Percentiles rank a stretch among this genome's conserved stretches.
phyloP scores from a whole-genome alignment of 164 flowering plant genomes.

The Hamamelis virginiana region DNA sequence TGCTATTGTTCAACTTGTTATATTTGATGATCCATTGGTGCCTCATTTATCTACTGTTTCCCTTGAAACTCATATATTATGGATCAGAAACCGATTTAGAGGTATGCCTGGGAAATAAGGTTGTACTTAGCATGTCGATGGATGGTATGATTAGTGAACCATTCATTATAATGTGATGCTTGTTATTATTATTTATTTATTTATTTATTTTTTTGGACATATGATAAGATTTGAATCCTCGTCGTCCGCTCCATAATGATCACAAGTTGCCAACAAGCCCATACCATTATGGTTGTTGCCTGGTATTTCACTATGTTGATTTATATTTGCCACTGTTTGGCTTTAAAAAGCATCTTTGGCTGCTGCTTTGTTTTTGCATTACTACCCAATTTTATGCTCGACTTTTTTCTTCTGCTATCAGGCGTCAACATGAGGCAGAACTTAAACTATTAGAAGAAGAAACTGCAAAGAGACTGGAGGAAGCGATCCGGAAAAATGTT shows the following conservation, averaged over 20 bases:
- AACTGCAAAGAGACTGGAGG: conserved; percentile 61
- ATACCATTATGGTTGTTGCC: no score
- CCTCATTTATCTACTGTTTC: not conserved
- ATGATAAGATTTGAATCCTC: no score
- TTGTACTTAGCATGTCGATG: no score
- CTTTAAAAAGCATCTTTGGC: not conserved
- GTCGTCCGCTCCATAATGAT: no score
- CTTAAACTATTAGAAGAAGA: conserved; percentile 61
- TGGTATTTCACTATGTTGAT: not conserved
- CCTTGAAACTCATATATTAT: conserved; percentile 7
- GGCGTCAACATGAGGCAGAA: conserved; percentile 54
- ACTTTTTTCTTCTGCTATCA: conserved; percentile 16
- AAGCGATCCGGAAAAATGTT: conserved; percentile 55
- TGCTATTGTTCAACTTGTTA: not conserved
- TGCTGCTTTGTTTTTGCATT: not conserved
- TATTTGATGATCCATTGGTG: not conserved
- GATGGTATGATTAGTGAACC: no score
- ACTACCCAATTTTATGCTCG: not conserved
- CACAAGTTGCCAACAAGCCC: no score
- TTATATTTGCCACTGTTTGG: not conserved
- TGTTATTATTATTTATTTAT: no score
- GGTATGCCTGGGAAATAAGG: conserved; percentile 14
- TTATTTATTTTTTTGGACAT: no score
- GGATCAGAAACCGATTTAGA: conserved; percentile 12
- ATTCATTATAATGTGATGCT: no score